A percentile compares a stretch with the other conserved stretches of the same genome.
These are phyloP conservation scores for Cyclocybe cylindracea DNA, from an alignment of 768 basidiomycete genomes.

Conservation along the genomic window DNA sequence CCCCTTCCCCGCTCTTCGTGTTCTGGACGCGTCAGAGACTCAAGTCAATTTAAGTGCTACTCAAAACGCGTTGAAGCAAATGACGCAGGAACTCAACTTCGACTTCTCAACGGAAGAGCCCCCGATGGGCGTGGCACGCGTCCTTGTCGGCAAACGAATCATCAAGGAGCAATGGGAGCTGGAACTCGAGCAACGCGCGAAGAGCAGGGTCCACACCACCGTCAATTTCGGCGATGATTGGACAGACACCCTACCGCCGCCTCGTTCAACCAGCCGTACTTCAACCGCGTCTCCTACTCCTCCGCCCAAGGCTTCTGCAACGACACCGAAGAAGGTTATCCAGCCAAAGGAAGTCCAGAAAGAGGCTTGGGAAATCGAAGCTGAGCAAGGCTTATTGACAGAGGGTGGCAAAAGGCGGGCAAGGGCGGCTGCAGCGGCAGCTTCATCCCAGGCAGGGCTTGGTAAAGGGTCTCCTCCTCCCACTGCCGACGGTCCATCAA, in stretches of 20 bases:
- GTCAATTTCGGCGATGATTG: conserved; percentile 16
- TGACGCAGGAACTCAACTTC: conserved; percentile 55
- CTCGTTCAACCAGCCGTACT: conserved; percentile 4
- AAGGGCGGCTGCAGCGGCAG: conserved; percentile 49
- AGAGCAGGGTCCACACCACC: conserved; percentile 31
- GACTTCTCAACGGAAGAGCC: conserved; percentile 57
- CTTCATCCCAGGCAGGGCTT: conserved; percentile 19
- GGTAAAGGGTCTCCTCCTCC: conserved; percentile 5
- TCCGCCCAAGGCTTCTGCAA: conserved; percentile 7
- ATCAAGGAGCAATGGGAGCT: conserved; percentile 81
- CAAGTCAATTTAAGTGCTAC: conserved; percentile 50
- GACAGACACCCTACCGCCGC: conserved; percentile 5
- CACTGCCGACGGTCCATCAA: conserved; percentile 12
- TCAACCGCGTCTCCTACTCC: conserved; percentile 10
- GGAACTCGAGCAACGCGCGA: conserved; percentile 60
- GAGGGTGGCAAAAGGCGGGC: conserved; percentile 74
- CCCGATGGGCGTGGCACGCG: conserved; percentile 48
- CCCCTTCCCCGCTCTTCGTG: conserved; percentile 51
- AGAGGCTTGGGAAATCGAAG: conserved; percentile 81
- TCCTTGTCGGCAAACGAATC: conserved; percentile 71
- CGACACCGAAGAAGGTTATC: conserved; percentile 4
- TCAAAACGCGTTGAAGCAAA: conserved; percentile 41
- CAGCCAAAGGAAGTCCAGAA: conserved; percentile 44
- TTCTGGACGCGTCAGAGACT: conserved; percentile 72
- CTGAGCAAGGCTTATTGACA: conserved; percentile 71